These are phyloP conservation scores for Penicillium manginii DNA, from an alignment of 495 filamentous ascomycete genomes.

Conservation along the genomic window DNA sequence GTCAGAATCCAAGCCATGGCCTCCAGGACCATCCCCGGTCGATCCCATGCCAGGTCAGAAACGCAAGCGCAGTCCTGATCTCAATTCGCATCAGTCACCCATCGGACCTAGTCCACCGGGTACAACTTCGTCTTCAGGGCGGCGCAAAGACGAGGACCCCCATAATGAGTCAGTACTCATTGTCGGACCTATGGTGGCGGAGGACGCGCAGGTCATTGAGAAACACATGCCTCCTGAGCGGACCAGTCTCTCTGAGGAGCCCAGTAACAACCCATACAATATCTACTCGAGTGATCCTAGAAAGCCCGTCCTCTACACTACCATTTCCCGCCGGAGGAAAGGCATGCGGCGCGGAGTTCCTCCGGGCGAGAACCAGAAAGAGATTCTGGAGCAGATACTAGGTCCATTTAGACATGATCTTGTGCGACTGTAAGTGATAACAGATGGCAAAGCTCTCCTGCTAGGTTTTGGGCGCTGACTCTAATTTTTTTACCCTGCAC, in stretches of 20 bases:
- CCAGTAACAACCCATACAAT: conserved; percentile 50
- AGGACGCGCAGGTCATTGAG: conserved; percentile 57
- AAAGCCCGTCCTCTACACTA: conserved; percentile 52
- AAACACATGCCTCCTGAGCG: conserved; percentile 52
- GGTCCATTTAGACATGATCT: conserved; percentile 56
- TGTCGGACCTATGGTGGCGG: conserved; percentile 54
- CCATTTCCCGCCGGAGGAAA: conserved; percentile 49
- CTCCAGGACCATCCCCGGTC: conserved; percentile 24
- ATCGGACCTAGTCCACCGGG: conserved; percentile 35
- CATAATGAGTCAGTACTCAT: conserved; percentile 55
- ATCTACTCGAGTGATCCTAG: conserved; percentile 53
- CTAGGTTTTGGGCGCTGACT: conserved; percentile 10
- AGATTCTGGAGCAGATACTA: conserved; percentile 58
- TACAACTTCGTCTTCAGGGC: conserved; percentile 33
- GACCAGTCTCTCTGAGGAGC: conserved; percentile 42
- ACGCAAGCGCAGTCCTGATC: conserved; percentile 43
- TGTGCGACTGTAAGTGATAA: conserved; percentile 47
- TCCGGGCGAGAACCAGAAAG: conserved; percentile 55
- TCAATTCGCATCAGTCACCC: conserved; percentile 25
- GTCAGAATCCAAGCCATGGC: conserved; percentile 35
- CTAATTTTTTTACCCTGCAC: neutral
- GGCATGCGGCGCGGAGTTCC: conserved; percentile 52
- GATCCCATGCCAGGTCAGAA: conserved; percentile 38
- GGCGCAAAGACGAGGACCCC: conserved; percentile 44
- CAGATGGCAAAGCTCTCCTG: neutral